A percentile compares a stretch with the other conserved stretches of the same genome.
phyloP scores from a whole-genome alignment of 225 moss, liverwort and hornwort genomes.

The Polytrichum formosum region DNA sequence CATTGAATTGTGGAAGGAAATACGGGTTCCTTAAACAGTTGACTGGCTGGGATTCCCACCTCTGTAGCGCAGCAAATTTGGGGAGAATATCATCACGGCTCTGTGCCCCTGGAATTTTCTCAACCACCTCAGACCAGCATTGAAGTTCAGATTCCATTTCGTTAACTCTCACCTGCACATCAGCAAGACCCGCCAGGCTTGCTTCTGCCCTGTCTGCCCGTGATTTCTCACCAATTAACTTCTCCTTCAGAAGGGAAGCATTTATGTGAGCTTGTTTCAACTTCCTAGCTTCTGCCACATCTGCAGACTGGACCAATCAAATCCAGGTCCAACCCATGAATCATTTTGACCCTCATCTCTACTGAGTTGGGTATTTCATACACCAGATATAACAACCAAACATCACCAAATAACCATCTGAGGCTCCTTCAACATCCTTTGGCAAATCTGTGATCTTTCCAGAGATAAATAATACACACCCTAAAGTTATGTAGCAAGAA shows the following conservation, averaged over 20 bases:
- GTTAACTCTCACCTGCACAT: slow-evolving; percentile 70
- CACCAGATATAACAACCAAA: too few relatives aligned
- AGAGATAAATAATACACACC: too few relatives aligned
- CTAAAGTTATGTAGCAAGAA: too few relatives aligned
- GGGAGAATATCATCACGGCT: slow-evolving; percentile 60
- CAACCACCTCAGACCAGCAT: slow-evolving; percentile 63
- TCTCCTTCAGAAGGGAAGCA: slow-evolving; percentile 81
- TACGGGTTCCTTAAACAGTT: too few relatives aligned
- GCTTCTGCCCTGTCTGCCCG: slow-evolving; percentile 92
- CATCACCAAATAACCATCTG: too few relatives aligned
- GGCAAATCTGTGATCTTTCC: too few relatives aligned
- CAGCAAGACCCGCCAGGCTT: slow-evolving; percentile 54
- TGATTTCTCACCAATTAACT: slow-evolving; percentile 62
- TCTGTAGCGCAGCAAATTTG: slow-evolving; percentile 76
- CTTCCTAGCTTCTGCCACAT: slow-evolving; percentile 76
- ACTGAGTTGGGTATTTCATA: not conserved
- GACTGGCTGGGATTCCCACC: slow-evolving; percentile 23
- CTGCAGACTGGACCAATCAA: slow-evolving; percentile 63
- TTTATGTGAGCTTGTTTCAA: slow-evolving; percentile 72
- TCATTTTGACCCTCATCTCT: not conserved
- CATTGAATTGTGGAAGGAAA: too few relatives aligned
- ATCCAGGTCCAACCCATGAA: not conserved
- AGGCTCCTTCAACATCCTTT: too few relatives aligned
- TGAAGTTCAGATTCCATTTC: slow-evolving; percentile 70
- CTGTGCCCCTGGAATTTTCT: slow-evolving; percentile 66